phyloP scores from a whole-genome alignment of 306 rosid species.

The Rubus idaeus region DNA sequence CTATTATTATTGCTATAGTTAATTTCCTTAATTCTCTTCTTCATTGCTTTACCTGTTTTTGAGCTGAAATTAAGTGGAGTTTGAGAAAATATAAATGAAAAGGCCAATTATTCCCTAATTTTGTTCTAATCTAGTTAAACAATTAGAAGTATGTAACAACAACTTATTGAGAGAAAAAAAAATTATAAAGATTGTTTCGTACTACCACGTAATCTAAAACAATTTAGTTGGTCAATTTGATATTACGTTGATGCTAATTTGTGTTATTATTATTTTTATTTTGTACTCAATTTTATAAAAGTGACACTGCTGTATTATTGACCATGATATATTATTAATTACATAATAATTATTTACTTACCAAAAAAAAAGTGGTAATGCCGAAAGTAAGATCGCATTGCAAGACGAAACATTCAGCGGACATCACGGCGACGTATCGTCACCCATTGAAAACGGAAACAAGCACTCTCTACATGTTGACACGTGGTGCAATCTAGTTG shows the following conservation, averaged over 20 bases:
- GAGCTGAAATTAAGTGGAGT: neutral
- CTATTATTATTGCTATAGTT: neutral
- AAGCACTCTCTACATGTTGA: neutral
- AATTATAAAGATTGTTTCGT: too few species aligned
- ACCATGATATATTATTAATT: too few species aligned
- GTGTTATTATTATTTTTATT: too few species aligned
- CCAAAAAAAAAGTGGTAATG: neutral
- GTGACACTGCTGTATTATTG: too few species aligned
- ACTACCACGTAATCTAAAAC: too few species aligned
- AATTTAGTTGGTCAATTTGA: too few species aligned
- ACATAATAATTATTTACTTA: too few species aligned
- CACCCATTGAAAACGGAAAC: neutral
- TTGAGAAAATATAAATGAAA: neutral
- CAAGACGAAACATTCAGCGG: neutral
- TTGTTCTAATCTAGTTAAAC: neutral
- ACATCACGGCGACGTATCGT: slow-evolving; percentile 21
- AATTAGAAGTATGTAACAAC: neutral
- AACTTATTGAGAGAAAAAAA: too few species aligned
- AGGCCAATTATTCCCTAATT: neutral
- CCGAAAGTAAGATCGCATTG: neutral
- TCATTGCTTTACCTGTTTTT: neutral
- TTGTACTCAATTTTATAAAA: too few species aligned
- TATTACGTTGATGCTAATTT: too few species aligned
- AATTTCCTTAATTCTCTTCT: neutral
- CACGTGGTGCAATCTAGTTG: neutral